A percentile compares a stretch with the other conserved stretches of the same genome.
Evolutionary conservation across 2,329 filamentous ascomycete genomes (phyloP).

Genomic region (Periconia digitata): DNA sequence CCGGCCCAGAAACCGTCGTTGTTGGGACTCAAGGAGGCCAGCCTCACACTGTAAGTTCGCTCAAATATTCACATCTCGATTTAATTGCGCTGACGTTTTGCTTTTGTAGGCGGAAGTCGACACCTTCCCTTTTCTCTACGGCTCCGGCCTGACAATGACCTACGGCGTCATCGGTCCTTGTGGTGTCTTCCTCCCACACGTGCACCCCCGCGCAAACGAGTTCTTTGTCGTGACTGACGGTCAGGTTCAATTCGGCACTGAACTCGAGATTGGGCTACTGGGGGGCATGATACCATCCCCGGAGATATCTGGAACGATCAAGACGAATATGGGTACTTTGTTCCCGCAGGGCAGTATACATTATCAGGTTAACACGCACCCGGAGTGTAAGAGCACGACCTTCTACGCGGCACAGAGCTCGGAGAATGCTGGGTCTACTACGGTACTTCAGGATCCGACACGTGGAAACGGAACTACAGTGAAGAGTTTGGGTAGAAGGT

Average conservation of each 20-base stretch:
- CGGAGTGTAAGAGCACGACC: slow-evolving; percentile 41
- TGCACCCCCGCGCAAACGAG: slow-evolving; percentile 45
- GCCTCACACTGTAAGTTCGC: neutral
- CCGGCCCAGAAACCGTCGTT: neutral
- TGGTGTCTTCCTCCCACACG: slow-evolving; percentile 52
- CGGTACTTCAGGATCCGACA: neutral
- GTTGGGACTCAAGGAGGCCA: neutral
- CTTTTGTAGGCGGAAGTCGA: slow-evolving; percentile 55
- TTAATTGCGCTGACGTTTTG: neutral
- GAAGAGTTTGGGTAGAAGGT: neutral
- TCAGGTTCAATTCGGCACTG: neutral
- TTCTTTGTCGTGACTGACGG: slow-evolving; percentile 43
- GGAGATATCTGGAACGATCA: slow-evolving; percentile 38
- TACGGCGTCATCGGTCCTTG: slow-evolving; percentile 55
- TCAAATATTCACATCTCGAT: neutral
- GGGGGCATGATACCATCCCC: neutral
- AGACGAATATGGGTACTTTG: slow-evolving; percentile 42
- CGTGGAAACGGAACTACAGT: slow-evolving; percentile 1
- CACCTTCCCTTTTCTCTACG: slow-evolving; percentile 59
- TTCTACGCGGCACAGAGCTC: slow-evolving; percentile 30
- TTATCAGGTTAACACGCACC: slow-evolving; percentile 43
- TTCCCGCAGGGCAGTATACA: slow-evolving; percentile 46
- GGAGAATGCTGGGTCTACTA: slow-evolving; percentile 7
- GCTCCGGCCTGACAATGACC: slow-evolving; percentile 54
- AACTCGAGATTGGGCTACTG: neutral